phyloP scores from a whole-genome alignment of 768 basidiomycete species.

The Serpula lacrymans region DNA sequence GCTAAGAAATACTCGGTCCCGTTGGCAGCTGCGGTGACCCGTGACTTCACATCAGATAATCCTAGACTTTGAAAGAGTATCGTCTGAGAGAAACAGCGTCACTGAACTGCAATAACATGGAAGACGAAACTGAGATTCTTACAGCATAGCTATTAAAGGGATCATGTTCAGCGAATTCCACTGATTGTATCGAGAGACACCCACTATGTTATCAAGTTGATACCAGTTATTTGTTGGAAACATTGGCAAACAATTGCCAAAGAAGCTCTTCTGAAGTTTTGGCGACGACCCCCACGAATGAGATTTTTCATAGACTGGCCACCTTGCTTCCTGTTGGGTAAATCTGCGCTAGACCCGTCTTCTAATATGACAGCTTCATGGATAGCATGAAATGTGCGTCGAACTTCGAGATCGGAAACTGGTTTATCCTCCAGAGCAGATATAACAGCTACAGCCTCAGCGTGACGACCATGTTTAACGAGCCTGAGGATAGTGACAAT shows the following conservation, averaged over 20 bases:
- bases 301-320: slow-evolving; percentile 33
- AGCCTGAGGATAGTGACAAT: too few species aligned
- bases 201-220: slow-evolving; percentile 27
- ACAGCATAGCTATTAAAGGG: slow-evolving; percentile 9
- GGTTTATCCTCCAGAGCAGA: slow-evolving; percentile 36
- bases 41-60: slow-evolving; percentile 18
- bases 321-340: too few species aligned
- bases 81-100: slow-evolving; percentile 5
- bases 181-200: slow-evolving; percentile 1
- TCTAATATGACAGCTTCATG: slow-evolving; percentile 34
- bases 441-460: slow-evolving; percentile 38
- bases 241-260: slow-evolving; percentile 15
- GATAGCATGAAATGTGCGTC: slow-evolving; percentile 34
- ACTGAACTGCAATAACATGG: too few species aligned
- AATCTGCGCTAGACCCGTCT: background rate
- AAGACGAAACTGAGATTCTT: slow-evolving; percentile 1
- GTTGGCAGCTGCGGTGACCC: slow-evolving; percentile 31
- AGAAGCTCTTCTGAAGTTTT: slow-evolving; percentile 35
- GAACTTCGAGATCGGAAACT: slow-evolving; percentile 28
- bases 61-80: slow-evolving; percentile 17
- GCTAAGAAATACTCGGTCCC: slow-evolving; percentile 41
- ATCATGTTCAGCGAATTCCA: background rate
- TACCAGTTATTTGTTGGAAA: slow-evolving; percentile 32
- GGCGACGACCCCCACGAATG: slow-evolving; percentile 34
- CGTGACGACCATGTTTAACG: slow-evolving; percentile 34